Evolutionary conservation across 2,329 filamentous ascomycete species (phyloP), one percentile per base, ranked within the genome.

Genomic region (Graphilbum fragrans): DNA sequence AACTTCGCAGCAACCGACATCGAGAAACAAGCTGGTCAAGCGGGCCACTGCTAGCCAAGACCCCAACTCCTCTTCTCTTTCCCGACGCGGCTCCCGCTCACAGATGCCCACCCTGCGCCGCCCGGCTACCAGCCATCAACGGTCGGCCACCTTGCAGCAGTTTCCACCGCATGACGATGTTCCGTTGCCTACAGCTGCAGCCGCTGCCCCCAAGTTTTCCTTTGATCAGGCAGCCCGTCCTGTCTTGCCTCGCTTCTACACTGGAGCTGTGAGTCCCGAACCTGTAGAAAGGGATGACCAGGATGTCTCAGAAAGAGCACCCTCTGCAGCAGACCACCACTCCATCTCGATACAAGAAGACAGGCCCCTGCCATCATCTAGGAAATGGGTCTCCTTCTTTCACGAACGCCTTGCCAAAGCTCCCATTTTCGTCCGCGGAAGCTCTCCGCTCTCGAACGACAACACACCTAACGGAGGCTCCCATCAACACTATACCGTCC

Each of bases 11-110:
- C 47, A 57, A 17, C 67, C 67, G 46, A 58, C 75, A 25, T 65
- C 74, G 9, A 80, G 77, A 17, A 88, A 88, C 59, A 87, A 86
- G 62, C 67, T 88, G 33, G 82, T 87, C 40, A 90, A 90, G 61
- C 76, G 82, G 45, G 69, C 74, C 31, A 70, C 78, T 3, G 76
- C 80, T 18, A 62, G 66, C 37, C 69, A 70, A 48, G 62, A 62
- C 39, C 54, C 22, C 11, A 39, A 64, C 46, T 56, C 65, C 37
- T 61, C 67, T 6, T 55, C 63, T 35, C 49, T 63, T 25, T 55
- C 61, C 23, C 63, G 66, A 44, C 67, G 65, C 44, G 65, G 69
- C 47, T 68, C 77, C 25, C 74, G 64, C 48, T 72, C 77, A 37
- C 74, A 81, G 52, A 65, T 82, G 46, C 72, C 77, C 3, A 77